Percentiles rank a stretch among this genome's conserved stretches.
These are phyloP conservation scores for Pseudogymnoascus verrucosus DNA, from an alignment of 2,329 filamentous ascomycete genomes.

Conservation along the genomic window DNA sequence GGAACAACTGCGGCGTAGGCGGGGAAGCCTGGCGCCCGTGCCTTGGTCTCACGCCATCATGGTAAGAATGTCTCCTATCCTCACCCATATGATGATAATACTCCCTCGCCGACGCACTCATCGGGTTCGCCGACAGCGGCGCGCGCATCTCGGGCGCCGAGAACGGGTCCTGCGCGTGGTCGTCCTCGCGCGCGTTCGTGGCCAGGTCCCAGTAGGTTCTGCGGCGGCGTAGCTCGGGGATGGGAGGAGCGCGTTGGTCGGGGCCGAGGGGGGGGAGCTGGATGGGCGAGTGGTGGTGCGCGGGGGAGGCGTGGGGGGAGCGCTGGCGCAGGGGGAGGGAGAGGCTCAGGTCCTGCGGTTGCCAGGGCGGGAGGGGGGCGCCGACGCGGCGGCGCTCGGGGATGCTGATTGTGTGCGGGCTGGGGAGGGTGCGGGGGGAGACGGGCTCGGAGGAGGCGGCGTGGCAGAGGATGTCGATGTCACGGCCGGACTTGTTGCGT, in stretches of 20 bases:
- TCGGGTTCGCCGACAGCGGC: neutral
- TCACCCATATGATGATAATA: neutral
- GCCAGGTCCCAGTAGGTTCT: neutral
- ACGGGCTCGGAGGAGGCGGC: neutral
- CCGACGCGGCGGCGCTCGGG: neutral
- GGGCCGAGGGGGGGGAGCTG: neutral
- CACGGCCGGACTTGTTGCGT: neutral
- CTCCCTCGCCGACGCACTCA: neutral
- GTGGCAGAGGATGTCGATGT: neutral
- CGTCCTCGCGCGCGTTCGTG: no score
- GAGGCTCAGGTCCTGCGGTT: neutral
- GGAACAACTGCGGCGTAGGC: neutral
- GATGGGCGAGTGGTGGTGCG: neutral
- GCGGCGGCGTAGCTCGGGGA: neutral
- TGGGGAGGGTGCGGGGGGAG: neutral
- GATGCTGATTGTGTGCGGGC: neutral
- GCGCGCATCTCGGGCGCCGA: neutral
- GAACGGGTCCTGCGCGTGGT: no score
- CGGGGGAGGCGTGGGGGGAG: neutral
- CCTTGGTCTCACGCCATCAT: neutral
- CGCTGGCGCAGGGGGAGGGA: neutral
- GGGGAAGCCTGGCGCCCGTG: neutral
- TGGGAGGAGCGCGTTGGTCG: neutral
- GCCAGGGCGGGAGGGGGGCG: neutral
- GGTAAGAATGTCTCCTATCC: neutral